Evolutionary conservation across 306 rosid species (phyloP).

Genomic region (Vigna nakashimae): DNA sequence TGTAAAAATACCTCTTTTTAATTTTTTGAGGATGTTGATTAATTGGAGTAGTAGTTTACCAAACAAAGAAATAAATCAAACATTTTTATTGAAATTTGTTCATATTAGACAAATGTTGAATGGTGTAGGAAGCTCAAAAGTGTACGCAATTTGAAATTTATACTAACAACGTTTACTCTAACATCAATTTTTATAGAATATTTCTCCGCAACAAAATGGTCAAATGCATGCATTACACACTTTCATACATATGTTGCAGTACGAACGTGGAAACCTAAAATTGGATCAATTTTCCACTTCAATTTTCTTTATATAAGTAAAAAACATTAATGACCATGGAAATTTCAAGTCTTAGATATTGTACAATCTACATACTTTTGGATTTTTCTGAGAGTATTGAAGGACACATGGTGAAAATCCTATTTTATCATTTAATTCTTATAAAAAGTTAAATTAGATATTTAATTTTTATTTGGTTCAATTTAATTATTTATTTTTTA

Average conservation of each 20-base stretch:
- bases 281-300: neutral
- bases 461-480: too few species aligned
- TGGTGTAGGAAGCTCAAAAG: neutral
- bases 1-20: neutral
- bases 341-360: too few species aligned
- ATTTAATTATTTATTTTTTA: too few species aligned
- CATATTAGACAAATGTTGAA: neutral
- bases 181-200: neutral
- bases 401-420: too few species aligned
- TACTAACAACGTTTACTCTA: neutral
- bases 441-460: too few species aligned
- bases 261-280: neutral
- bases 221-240: neutral
- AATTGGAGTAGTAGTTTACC: neutral
- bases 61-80: neutral
- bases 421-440: too few species aligned
- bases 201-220: neutral
- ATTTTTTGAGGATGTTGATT: neutral
- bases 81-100: neutral
- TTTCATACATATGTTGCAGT: neutral
- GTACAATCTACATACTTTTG: too few species aligned
- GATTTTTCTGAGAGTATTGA: too few species aligned
- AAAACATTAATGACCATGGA: neutral
- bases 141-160: conserved; percentile 21
- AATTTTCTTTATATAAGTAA: neutral